phyloP scores from a whole-genome alignment of 2,329 filamentous ascomycete species.

The Colletotrichum chlorophyti region DNA sequence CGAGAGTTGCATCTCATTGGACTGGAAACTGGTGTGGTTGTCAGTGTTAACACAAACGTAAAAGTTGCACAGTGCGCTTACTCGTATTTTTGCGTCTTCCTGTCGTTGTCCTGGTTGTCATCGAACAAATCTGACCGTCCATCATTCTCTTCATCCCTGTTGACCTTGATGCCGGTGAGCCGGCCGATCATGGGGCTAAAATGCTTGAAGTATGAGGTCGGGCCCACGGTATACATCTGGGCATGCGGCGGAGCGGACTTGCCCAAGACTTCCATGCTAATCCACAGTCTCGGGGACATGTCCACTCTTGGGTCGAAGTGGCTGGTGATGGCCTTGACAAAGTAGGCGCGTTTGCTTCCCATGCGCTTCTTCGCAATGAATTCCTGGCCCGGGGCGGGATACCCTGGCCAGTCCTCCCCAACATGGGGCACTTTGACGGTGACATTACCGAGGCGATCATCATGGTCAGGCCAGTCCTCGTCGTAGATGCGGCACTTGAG shows the following conservation, averaged over 20 bases:
- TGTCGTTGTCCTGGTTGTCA: conserved; percentile 48
- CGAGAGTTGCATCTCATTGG: conserved; percentile 85
- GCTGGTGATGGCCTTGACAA: conserved; percentile 72
- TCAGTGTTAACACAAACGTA: background rate
- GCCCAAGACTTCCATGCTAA: conserved; percentile 82
- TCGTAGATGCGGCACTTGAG: conserved; percentile 90
- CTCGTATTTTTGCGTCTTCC: conserved; percentile 77
- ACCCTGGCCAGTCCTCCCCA: conserved; percentile 71
- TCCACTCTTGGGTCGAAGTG: conserved; percentile 67
- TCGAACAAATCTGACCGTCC: conserved; percentile 34
- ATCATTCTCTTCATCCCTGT: conserved; percentile 62
- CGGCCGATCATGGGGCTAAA: conserved; percentile 89
- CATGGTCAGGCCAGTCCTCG: conserved; percentile 84
- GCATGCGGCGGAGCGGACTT: conserved; percentile 72
- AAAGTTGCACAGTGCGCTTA: conserved; percentile 45
- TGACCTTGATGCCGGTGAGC: conserved; percentile 75
- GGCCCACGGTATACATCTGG: conserved; percentile 81
- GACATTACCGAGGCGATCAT: conserved; percentile 88
- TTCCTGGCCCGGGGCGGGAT: conserved; percentile 62
- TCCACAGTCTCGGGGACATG: conserved; percentile 72
- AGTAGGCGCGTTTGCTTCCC: conserved; percentile 86
- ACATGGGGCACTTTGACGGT: conserved; percentile 71
- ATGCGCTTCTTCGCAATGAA: conserved; percentile 83
- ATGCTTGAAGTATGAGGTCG: conserved; percentile 79
- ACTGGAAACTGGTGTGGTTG: conserved; percentile 74